Base-by-base conservation (phyloP, 768 basidiomycete genomes). In the Boletus huronensis region DNA sequence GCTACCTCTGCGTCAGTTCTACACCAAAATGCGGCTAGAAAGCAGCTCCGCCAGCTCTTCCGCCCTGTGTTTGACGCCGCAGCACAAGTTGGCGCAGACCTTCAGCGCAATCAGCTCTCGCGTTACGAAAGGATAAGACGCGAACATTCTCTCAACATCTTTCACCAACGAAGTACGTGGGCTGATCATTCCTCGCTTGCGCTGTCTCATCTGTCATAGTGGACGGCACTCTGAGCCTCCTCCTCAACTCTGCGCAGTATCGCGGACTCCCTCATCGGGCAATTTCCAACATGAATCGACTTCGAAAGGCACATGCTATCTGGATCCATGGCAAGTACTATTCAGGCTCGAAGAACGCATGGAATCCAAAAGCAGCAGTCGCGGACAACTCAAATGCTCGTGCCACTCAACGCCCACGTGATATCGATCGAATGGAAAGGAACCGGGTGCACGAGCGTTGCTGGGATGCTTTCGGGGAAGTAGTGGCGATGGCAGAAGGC, bases 221-320 rank as follows among this genome's bases (percentile, higher is more conserved):
- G 68, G 87, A 90, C 62, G 78, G 76, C 54, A 88, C 87, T 0
- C 74, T 90, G 38, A 74, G 76, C 31, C 59, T 90, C 9, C 65
- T 90, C 43, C 77, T 81, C 68, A 80, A 75, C 26, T 84, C 88
- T n/a, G 79, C 81, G 4, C 74, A 75, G 53, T 79, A 81, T 32
- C 80, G 85, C 26, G 88, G 88, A 14, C 69, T 87, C 14, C 68
- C 87, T 11, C 84, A 88, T 63, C 72, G 71, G 53, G 60, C 83
- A 6, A 82, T 84, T 6, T 78, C 78, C 17, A 88, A 88, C 60
- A 68, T 73, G 64, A 50, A 59, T 61, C 35, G 68, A 76, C 68
- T 76, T 69, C 61, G 59, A n/a, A 59, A 58, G 35, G 38, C 52
- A 16, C 64, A 58, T 52, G 58, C 36, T 68, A 63, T 29, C 41